A percentile compares a stretch with the other conserved stretches of the same genome.
These are phyloP conservation scores for Nannochloris sp. DNA, from an alignment of 139 green algal species.

Conservation along the genomic window DNA sequence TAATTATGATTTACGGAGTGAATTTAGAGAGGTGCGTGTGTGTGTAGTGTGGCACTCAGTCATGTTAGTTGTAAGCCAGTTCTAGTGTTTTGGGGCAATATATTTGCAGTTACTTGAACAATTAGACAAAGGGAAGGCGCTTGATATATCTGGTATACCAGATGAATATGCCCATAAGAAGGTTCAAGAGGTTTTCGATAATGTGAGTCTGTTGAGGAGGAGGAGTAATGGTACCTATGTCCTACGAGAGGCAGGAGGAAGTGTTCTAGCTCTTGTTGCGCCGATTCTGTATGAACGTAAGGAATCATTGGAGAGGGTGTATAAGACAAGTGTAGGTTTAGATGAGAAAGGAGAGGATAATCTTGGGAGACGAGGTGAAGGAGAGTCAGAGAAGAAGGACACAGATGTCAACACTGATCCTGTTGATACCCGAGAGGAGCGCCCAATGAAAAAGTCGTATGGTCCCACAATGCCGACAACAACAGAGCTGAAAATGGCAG, in stretches of 20 bases:
- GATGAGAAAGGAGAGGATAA: too few species aligned
- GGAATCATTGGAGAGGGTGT: background rate
- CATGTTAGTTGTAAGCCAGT: too few species aligned
- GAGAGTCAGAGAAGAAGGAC: too few species aligned
- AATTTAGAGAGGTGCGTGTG: constrained; percentile 10
- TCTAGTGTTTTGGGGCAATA: background rate
- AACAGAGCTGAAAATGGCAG: background rate
- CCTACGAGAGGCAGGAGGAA: background rate
- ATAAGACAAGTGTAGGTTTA: too few species aligned
- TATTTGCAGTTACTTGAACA: constrained; percentile 16
- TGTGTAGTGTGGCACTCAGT: too few species aligned
- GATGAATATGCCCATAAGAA: constrained; percentile 18
- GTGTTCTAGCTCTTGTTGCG: background rate
- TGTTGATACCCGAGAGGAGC: too few species aligned
- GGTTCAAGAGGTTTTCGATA: constrained; percentile 24
- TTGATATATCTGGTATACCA: constrained; percentile 29
- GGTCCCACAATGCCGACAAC: too few species aligned
- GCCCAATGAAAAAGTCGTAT: too few species aligned
- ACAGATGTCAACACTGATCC: too few species aligned
- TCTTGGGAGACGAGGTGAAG: too few species aligned
- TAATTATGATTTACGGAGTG: constrained; percentile 16
- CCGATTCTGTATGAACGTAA: background rate
- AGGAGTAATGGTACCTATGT: constrained; percentile 26
- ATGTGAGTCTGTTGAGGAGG: constrained; percentile 24
- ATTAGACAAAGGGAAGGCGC: constrained; percentile 27